A percentile compares a stretch with the other conserved stretches of the same genome.
phyloP scores from a whole-genome alignment of 441 rosid species.

The Pelargonium australe region DNA sequence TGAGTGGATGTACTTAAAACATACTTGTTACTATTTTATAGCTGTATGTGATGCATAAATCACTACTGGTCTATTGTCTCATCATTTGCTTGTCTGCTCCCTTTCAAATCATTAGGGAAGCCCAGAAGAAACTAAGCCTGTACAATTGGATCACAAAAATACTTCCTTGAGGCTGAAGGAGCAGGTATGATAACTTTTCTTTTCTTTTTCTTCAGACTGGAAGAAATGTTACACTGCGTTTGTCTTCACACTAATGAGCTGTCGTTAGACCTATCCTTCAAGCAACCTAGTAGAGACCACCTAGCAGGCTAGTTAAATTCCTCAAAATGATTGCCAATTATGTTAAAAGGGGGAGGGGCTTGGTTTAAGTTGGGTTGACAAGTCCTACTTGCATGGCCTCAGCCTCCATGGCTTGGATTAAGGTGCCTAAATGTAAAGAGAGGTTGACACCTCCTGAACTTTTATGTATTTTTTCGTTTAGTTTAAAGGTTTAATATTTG shows the following conservation, averaged over 20 bases:
- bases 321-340: not conserved
- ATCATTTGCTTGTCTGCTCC: constrained; percentile 11
- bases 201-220: constrained; percentile 7
- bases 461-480: too few species aligned
- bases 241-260: not conserved
- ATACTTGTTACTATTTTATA: constrained; percentile 5
- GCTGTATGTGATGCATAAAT: constrained; percentile 4
- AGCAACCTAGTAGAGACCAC: not conserved
- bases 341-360: not conserved
- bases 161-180: constrained; percentile 25
- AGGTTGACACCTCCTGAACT: not conserved
- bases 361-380: not conserved
- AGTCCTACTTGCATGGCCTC: not conserved
- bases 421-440: not conserved
- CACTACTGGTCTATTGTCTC: constrained; percentile 9
- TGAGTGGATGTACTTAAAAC: too few species aligned
- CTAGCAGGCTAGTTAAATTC: not conserved
- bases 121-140: constrained; percentile 36
- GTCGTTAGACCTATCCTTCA: not conserved
- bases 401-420: not conserved
- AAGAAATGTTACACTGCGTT: constrained; percentile 11
- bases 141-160: constrained; percentile 22
- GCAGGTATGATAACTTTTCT: constrained; percentile 23
- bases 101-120: constrained; percentile 33
- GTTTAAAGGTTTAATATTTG: not conserved